A percentile compares a stretch with the other conserved stretches of the same genome.
Conservation (phyloP, 257 asterid genomes). For the Solanum pennellii region DNA sequence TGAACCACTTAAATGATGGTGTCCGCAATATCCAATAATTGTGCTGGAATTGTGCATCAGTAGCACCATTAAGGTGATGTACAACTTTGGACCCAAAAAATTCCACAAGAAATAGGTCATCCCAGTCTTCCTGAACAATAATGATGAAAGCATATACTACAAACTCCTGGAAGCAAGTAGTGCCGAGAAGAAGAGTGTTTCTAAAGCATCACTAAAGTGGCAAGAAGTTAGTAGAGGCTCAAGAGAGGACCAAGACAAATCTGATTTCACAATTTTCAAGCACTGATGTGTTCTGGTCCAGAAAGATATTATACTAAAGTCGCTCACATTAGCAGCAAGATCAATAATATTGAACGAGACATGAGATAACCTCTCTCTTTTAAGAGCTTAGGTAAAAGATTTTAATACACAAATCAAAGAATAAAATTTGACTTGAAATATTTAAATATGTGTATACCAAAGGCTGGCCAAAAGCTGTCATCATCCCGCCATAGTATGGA, state of each 20-base stretch:
- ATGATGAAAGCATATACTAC: not conserved
- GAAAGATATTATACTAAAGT: not conserved
- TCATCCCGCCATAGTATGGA: slow-evolving; percentile 60
- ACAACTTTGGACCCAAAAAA: not conserved
- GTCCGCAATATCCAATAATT: not conserved
- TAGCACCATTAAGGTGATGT: not conserved
- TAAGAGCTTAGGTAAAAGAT: not conserved
- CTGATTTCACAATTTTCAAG: not conserved
- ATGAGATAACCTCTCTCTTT: not conserved
- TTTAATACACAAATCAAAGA: not conserved
- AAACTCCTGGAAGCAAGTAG: not conserved
- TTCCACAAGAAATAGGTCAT: not conserved
- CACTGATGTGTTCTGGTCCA: not conserved
- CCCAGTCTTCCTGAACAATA: not conserved
- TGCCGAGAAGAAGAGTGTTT: not conserved
- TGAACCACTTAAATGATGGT: not conserved
- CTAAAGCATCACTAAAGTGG: not conserved
- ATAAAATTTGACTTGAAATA: not conserved
- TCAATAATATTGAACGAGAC: not conserved
- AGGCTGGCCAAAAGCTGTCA: slow-evolving; percentile 75
- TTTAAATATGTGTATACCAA: slow-evolving; percentile 31
- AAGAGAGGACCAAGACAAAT: not conserved
- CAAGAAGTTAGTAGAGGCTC: not conserved
- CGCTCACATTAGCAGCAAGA: not conserved
- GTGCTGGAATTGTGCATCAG: not conserved